Evolutionary conservation across 2,329 filamentous ascomycete species (phyloP).

Genomic region (Leptographium lundbergii): DNA sequence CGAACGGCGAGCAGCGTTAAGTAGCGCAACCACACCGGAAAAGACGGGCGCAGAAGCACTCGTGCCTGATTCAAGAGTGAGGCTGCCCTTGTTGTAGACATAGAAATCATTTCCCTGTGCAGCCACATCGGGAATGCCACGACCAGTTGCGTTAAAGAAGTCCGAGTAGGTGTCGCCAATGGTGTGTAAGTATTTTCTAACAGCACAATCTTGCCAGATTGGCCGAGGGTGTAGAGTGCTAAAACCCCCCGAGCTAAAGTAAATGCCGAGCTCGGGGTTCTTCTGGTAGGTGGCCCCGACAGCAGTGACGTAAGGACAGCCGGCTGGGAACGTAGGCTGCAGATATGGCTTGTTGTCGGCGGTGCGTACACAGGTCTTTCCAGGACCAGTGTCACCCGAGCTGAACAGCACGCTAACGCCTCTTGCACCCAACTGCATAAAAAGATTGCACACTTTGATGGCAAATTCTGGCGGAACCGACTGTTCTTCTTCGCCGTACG

Average conservation of each 20-base stretch:
- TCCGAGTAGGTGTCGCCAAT: constrained; percentile 30
- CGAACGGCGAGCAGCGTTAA: constrained; percentile 29
- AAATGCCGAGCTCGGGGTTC: constrained; percentile 15
- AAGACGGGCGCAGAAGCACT: constrained; percentile 28
- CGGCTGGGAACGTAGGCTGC: constrained; percentile 25
- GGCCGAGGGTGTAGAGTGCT: constrained; percentile 31
- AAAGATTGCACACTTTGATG: constrained; percentile 48
- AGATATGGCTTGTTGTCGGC: constrained; percentile 25
- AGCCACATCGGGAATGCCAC: constrained; percentile 38
- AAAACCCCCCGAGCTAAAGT: constrained; percentile 30
- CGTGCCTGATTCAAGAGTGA: constrained; percentile 15
- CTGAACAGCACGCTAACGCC: constrained; percentile 52
- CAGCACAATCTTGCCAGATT: constrained; percentile 25
- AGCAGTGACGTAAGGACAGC: constrained; percentile 29
- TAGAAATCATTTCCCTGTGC: constrained; percentile 33
- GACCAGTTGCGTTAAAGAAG: constrained; percentile 29
- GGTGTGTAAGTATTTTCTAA: constrained; percentile 23
- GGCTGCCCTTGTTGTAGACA: constrained; percentile 13
- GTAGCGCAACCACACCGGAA: constrained; percentile 27
- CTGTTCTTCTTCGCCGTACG: constrained; percentile 56
- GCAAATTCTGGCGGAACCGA: constrained; percentile 49
- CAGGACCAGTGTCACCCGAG: constrained; percentile 45
- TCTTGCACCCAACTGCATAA: constrained; percentile 52
- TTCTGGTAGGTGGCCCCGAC: constrained; percentile 41
- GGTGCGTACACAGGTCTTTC: constrained; percentile 49